Evolutionary conservation across 768 basidiomycete genomes (phyloP).

Genomic region (Termitomyces eurrhizus): DNA sequence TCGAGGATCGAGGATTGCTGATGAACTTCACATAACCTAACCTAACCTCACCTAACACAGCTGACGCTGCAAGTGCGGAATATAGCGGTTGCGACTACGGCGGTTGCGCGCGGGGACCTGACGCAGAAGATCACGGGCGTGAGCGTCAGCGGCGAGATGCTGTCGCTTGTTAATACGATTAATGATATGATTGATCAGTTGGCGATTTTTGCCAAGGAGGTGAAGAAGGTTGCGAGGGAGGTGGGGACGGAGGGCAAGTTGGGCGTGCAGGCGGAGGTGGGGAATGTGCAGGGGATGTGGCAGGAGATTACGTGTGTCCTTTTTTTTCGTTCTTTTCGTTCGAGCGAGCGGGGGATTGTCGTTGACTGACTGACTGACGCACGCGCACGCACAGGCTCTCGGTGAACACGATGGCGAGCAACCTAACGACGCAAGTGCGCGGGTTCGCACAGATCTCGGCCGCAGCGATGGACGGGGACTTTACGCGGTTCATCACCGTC

Average conservation of each 20-base stretch:
- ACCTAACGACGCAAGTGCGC: conserved; percentile 96
- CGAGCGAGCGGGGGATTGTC: no score
- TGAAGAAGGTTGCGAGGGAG: conserved; percentile 95
- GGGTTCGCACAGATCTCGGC: conserved; percentile 99
- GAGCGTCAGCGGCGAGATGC: conserved; percentile 91
- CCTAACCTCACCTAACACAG: conserved; percentile 27
- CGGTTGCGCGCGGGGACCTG: conserved; percentile 91
- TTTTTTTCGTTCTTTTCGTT: background rate
- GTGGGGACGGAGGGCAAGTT: conserved; percentile 99
- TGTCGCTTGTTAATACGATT: conserved; percentile 96
- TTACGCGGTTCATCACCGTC: conserved; percentile 98
- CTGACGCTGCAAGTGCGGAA: conserved; percentile 91
- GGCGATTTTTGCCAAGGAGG: conserved; percentile 52
- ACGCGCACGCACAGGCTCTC: conserved; percentile 56
- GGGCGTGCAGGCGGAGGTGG: conserved; percentile 96
- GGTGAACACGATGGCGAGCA: conserved; percentile 97
- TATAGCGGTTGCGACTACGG: conserved; percentile 91
- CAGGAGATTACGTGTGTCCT: conserved; percentile 85
- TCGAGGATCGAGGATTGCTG: no score
- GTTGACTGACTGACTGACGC: background rate
- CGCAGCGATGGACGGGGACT: conserved; percentile 98
- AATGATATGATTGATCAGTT: conserved; percentile 75
- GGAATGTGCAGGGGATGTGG: conserved; percentile 97
- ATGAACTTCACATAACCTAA: no score
- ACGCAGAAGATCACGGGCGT: conserved; percentile 92